Base-by-base conservation (phyloP, 352 stramenopile species). In the Phytophthora hibernalis region DNA sequence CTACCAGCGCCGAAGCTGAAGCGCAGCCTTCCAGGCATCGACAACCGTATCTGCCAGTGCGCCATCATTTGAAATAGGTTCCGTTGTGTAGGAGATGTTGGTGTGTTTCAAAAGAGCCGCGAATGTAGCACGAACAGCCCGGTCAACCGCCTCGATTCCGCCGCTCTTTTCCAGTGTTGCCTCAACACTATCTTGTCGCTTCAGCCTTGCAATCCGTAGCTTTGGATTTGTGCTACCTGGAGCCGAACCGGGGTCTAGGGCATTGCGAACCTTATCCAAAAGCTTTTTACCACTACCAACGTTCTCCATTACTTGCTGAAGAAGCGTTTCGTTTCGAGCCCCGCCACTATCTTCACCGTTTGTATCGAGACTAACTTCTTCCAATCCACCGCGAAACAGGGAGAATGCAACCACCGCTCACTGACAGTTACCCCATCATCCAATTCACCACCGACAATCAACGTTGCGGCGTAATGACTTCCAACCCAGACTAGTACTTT, bases 151-250 rank as follows among this genome's bases (percentile, higher is more conserved):
- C 57, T 95, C 87, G 18, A 93, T 92, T 1, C 85, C 77, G 13
- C 87, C 89, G 61, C 87, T 96, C 44, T 95, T 95, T 65, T 96
- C 87, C 8, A 96, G 65, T 21, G 82, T 84, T 5, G 81, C 83
- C 54, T 96, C 89, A 3, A 96, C 80, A 55, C 89, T 96, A 44
- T 96, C 87, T 64, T 95, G 83, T 11, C 89, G 74, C 53, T 91
- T 94, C 20, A 96, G 54, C 6, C 76, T 79, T 15, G 79, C 83
- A 15, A 76, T 77, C 43, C 85, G 74, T 11, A 95, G 60, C 40
- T 93, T 84, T 22, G 78, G 80, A 48, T 95, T 94, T 22, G 49
- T 55, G n/a, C 67, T 62, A 9, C 77, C 56, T 35, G 62, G 59
- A 16, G 45, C 64, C 10, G 76, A 70, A 26, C 72, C 64, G 21